Base-by-base conservation (phyloP, 148 eudicot genomes). In the Nepenthes mirabilis region DNA sequence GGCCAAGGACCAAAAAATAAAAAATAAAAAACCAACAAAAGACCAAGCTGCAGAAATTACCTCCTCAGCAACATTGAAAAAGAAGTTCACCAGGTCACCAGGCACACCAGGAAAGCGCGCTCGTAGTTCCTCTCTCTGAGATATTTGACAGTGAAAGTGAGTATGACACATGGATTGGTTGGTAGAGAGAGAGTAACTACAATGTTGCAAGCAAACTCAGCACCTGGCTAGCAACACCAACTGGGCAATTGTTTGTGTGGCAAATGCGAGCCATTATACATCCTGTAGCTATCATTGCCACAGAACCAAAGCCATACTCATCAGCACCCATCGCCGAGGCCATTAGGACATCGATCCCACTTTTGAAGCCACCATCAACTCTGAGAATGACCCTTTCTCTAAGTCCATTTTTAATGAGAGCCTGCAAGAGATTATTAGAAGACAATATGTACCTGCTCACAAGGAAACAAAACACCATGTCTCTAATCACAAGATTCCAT, bases 301-400 rank as follows among this genome's bases (percentile, higher is more conserved):
- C 70, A 54, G 99, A 93, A 71, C 99, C 99, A 79, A 93, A 93
- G 52, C 99, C 99, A 73, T 88, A 93, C 58, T 93, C 99, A 76
- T 93, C 99, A 57, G 91, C 99, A 64, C 99, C 99, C 96, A 93
- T 88, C 75, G 91, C 87, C 62, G 99, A 96, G 71, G 95, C 99
- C 91, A 89, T 93, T 64, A 93, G 72, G 75, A 93, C 96, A 79
- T 93, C 99, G 65, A 93, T 76, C 57, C 99, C 99, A 79, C 99
- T 93, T 80, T 86, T 93, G 77, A 93, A 84, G 61, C 99, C 99
- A 62, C 96, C 99, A 63, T 93, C 99, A 55, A 89, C 99, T 79
- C 99, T 79, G 34, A 93, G 91, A 72, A 93, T 79, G 62, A 89
- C 99, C 80, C 99, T 80, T 80, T 93, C 99, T 80, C 99, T 75